A percentile compares a stretch with the other conserved stretches of the same genome.
Evolutionary conservation across 2,329 filamentous ascomycete genomes (phyloP).

Genomic region (Arachnomyces sp.): DNA sequence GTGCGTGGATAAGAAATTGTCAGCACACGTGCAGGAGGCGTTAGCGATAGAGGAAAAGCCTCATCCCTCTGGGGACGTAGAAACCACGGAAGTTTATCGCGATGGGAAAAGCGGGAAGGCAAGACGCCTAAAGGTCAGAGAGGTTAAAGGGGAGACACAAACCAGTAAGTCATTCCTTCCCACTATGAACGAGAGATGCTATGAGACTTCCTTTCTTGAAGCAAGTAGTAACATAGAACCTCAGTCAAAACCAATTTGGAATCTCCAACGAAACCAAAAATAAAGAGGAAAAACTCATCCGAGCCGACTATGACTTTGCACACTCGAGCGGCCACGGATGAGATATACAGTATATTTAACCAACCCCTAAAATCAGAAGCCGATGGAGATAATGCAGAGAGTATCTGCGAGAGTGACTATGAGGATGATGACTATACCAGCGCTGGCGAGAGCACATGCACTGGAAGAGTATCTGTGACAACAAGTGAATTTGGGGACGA

Average conservation of each 20-base stretch:
- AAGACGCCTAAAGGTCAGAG: conserved; percentile 73
- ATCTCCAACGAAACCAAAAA: conserved; percentile 77
- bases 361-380: conserved; percentile 58
- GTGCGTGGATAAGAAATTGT: conserved; percentile 18
- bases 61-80: conserved; percentile 9
- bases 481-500: conserved; percentile 61
- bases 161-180: conserved; percentile 58
- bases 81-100: conserved; percentile 16
- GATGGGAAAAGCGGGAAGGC: conserved; percentile 34
- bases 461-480: conserved; percentile 59
- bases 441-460: conserved; percentile 74
- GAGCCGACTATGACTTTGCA: conserved; percentile 99
- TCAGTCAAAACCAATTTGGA: conserved; percentile 90
- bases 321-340: conserved; percentile 88
- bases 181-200: conserved; percentile 69
- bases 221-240: conserved; percentile 21
- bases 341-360: conserved; percentile 96
- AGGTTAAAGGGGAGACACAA: conserved; percentile 79
- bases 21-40: conserved; percentile 26
- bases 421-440: conserved; percentile 73
- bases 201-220: conserved; percentile 27
- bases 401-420: conserved; percentile 58
- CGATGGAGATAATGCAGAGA: conserved; percentile 48
- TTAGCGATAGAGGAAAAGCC: conserved; percentile 20
- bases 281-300: conserved; percentile 64